A percentile compares a stretch with the other conserved stretches of the same genome.
These are phyloP conservation scores for Termitomyces sp. DNA, from an alignment of 768 basidiomycete species.

Conservation along the genomic window DNA sequence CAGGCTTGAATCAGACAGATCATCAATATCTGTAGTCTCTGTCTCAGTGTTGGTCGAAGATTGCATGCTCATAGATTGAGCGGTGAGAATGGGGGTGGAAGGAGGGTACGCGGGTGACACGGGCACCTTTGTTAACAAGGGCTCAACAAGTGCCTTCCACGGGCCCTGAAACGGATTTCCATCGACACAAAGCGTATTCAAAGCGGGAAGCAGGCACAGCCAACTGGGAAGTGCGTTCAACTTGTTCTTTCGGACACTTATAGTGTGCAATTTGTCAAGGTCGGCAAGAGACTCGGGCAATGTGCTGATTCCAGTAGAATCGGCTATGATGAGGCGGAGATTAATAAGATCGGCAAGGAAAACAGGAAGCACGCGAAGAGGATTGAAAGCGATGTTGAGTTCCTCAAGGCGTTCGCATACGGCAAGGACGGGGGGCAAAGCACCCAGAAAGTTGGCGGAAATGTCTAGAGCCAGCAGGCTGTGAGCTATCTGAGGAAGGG, in stretches of 20 bases:
- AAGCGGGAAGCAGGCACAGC: constrained; percentile 80
- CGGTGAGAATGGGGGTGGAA: constrained; percentile 56
- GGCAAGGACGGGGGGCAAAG: constrained; percentile 80
- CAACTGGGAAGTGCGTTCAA: constrained; percentile 89
- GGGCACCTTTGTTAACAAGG: constrained; percentile 63
- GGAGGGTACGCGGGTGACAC: constrained; percentile 60
- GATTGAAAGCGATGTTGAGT: constrained; percentile 89
- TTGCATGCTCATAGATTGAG: constrained; percentile 39
- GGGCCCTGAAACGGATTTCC: constrained; percentile 94
- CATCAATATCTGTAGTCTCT: constrained; percentile 47
- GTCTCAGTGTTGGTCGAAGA: constrained; percentile 36
- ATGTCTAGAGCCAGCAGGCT: constrained; percentile 92
- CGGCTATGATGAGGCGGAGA: constrained; percentile 88
- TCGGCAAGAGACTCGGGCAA: constrained; percentile 71
- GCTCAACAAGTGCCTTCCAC: constrained; percentile 86
- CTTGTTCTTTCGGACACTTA: constrained; percentile 86
- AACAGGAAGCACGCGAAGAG: constrained; percentile 84
- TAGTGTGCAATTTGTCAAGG: constrained; percentile 79
- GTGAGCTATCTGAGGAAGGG: constrained; percentile 66
- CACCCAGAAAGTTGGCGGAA: constrained; percentile 79
- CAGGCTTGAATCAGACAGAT: constrained; percentile 52
- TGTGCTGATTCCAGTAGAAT: constrained; percentile 75
- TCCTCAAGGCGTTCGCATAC: constrained; percentile 83
- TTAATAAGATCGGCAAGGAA: constrained; percentile 75
- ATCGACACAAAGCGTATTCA: constrained; percentile 90